Evolutionary conservation across 768 basidiomycete species (phyloP).

Genomic region (Amanita jacksonii): DNA sequence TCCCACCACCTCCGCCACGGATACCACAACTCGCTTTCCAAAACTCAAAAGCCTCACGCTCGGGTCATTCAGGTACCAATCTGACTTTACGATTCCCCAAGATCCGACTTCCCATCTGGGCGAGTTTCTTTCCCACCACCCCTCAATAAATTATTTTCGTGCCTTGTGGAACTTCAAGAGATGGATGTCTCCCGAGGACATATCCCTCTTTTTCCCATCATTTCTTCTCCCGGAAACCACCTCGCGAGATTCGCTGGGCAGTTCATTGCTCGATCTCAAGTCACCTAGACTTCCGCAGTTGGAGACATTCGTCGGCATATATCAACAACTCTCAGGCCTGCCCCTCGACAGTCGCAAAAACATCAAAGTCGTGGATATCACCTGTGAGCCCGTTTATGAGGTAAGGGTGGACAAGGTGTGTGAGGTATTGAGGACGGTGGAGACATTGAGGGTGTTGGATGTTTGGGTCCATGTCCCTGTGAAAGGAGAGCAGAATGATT

Average conservation of each 20-base stretch:
- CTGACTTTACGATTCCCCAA: constrained; percentile 32
- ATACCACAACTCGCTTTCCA: constrained; percentile 26
- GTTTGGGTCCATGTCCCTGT: constrained; percentile 36
- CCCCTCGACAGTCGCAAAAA: constrained; percentile 20
- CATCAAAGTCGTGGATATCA: constrained; percentile 36
- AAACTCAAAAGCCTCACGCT: constrained; percentile 34
- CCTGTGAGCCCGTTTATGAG: constrained; percentile 39
- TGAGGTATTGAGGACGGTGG: constrained; percentile 24
- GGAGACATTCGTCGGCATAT: constrained; percentile 36
- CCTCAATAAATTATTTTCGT: constrained; percentile 30
- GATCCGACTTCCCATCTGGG: constrained; percentile 21
- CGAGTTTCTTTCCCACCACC: constrained; percentile 29
- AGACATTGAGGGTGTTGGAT: constrained; percentile 31
- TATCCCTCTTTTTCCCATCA: constrained; percentile 14
- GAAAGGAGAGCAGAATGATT: too few species aligned
- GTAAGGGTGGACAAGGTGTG: constrained; percentile 24
- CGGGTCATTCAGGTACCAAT: constrained; percentile 40
- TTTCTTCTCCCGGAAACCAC: too few species aligned
- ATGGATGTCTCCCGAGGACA: constrained; percentile 36
- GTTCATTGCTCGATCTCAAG: constrained; percentile 18
- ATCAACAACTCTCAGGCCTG: constrained; percentile 34
- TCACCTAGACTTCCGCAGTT: constrained; percentile 23
- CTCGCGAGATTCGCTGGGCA: too few species aligned
- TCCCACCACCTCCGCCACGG: background rate
- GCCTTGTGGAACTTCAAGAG: constrained; percentile 42